phyloP scores from a whole-genome alignment of 306 rosid species.

The Prunus fruticosa region DNA sequence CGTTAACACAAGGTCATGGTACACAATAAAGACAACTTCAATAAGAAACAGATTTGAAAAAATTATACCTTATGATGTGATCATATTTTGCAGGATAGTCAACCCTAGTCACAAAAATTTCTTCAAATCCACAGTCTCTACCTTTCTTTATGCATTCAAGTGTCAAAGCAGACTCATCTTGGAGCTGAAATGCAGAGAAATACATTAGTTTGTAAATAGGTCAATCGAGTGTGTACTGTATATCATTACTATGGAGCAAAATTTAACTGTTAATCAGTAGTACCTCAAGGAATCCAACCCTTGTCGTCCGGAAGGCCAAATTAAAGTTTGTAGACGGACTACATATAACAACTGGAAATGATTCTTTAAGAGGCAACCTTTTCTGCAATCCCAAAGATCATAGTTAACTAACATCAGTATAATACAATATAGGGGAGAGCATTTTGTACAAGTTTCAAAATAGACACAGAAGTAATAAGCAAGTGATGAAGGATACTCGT shows the following conservation, averaged over 20 bases:
- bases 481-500: neutral
- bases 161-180: constrained; percentile 67
- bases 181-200: constrained; percentile 56
- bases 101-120: constrained; percentile 74
- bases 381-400: constrained; percentile 50
- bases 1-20: neutral
- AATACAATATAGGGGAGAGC: constrained; percentile 12
- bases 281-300: constrained; percentile 72
- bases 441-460: constrained; percentile 7
- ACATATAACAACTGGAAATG: constrained; percentile 68
- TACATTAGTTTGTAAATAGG: neutral
- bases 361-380: constrained; percentile 55
- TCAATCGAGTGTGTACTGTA: neutral
- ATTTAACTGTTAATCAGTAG: constrained; percentile 6
- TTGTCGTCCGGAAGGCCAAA: constrained; percentile 71
- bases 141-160: constrained; percentile 70
- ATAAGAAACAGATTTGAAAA: neutral
- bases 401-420: constrained; percentile 14
- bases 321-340: constrained; percentile 56
- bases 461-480: neutral
- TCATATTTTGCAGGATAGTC: constrained; percentile 82
- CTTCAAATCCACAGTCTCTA: constrained; percentile 84
- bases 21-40: neutral
- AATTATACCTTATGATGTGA: constrained; percentile 69
- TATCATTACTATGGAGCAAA: constrained; percentile 1